These are phyloP conservation scores for Cladosporium phlei DNA, from an alignment of 2,329 filamentous ascomycete genomes.

Conservation along the genomic window DNA sequence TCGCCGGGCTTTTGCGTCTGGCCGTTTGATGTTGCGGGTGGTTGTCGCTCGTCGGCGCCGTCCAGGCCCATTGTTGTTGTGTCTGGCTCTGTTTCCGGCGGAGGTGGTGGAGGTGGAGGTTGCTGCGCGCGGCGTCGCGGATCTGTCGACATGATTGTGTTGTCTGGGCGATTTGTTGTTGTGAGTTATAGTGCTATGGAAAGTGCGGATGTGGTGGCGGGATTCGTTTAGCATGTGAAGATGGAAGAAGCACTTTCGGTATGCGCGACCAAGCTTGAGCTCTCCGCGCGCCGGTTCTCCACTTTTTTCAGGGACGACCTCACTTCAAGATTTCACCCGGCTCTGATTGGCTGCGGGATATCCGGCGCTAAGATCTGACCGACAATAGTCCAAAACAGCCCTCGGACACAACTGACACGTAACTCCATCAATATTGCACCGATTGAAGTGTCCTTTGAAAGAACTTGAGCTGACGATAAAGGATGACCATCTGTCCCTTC, in stretches of 20 bases:
- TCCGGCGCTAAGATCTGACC: too few species aligned
- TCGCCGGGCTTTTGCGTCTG: constrained; percentile 13
- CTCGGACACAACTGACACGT: too few species aligned
- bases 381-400: too few species aligned
- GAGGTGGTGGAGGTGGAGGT: constrained; percentile 41
- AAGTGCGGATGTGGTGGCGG: neutral
- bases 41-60: constrained; percentile 19
- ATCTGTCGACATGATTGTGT: constrained; percentile 35
- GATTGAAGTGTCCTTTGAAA: too few species aligned
- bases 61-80: constrained; percentile 29
- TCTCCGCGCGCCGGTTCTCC: too few species aligned
- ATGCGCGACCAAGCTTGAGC: neutral
- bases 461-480: too few species aligned
- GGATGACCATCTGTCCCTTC: too few species aligned
- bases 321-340: too few species aligned
- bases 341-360: too few species aligned
- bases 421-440: too few species aligned
- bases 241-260: neutral
- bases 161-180: neutral
- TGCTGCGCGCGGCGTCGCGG: constrained; percentile 45
- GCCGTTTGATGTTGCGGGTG: constrained; percentile 23
- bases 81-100: constrained; percentile 41
- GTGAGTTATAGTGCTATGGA: neutral
- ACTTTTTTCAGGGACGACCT: too few species aligned
- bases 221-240: constrained; percentile 1